Evolutionary conservation across 108 stramenopile genomes (phyloP), one percentile per base, ranked within the genome.

Genomic region (Cyclotella sp.): DNA sequence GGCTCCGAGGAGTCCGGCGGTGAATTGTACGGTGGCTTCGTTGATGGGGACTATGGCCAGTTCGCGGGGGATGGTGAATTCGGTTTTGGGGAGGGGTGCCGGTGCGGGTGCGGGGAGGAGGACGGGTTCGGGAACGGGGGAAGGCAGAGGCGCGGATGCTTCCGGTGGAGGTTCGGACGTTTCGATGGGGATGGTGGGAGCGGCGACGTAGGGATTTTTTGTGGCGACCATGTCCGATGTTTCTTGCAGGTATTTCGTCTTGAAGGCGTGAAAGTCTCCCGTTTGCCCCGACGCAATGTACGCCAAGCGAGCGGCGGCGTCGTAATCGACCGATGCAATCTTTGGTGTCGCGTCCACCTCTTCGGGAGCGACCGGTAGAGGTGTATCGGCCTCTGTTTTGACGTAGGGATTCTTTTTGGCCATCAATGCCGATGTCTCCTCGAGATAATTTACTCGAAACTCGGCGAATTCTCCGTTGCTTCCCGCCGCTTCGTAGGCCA

Each of bases 31-130:
- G 29, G 72, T 61, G 27, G 68, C 39, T 53, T 81, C 79, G 61
- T 81, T 81, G 29, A 81, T 70, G 52, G 79, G 79, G 41, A 81
- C 79, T 22, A 81, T 51, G 34, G 79, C 79, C 22, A 82, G 68
- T 70, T 75, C 73, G 0, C 73, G 72, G 19, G 77, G 72, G 28
- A 78, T 47, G 39, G 69, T 76, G 29, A 73, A 72, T 26, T 63
- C 65, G 13, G 81, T 74, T 45, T 68, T 19, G 42, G 79, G 72
- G 21, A 73, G 46, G 19, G 69, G 34, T 22, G 57, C 59, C 52
- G 39, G n/a, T 51, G 19, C 34, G 30, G 60, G 60, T 39, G 60
- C 30, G 15, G 60, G 60, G 15, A 34, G 47, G 15, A n/a, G 55
- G 34, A 34, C 6, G 9, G 55, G 55, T 55, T 22, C 55, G n/a